A percentile compares a stretch with the other conserved stretches of the same genome.
Conservation (phyloP, 2,329 filamentous ascomycete species). For the Phialophora macrospora region DNA sequence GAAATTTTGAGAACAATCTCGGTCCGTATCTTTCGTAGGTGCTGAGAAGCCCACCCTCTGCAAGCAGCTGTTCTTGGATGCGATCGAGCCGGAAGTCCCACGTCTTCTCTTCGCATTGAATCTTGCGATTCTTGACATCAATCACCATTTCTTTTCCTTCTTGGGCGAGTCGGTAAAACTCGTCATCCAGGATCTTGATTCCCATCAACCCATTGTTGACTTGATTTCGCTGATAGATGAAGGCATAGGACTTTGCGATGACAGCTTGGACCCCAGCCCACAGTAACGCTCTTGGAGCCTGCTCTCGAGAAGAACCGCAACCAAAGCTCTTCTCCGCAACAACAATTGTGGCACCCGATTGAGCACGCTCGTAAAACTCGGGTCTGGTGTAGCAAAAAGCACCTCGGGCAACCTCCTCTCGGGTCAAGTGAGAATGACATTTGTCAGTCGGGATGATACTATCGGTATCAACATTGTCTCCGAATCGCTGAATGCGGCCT, state of each 20-base stretch:
- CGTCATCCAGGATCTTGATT: conserved; percentile 18
- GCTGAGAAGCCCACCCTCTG: conserved; percentile 20
- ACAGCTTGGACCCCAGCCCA: conserved; percentile 20
- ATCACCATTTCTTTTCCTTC: conserved; percentile 17
- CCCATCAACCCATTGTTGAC: conserved; percentile 20
- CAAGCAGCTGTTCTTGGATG: conserved; percentile 24
- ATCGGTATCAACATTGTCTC: conserved; percentile 26
- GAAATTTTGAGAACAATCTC: conserved; percentile 17
- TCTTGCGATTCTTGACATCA: conserved; percentile 19
- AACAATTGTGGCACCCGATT: conserved; percentile 18
- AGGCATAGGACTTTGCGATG: conserved; percentile 22
- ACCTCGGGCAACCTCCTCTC: conserved; percentile 24
- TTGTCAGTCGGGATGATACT: conserved; percentile 29
- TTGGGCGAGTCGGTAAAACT: conserved; percentile 18
- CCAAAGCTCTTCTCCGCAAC: conserved; percentile 26
- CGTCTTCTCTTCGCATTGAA: conserved; percentile 11
- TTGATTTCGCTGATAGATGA: conserved; percentile 24
- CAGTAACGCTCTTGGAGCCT: conserved; percentile 19
- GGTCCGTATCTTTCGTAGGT: conserved; percentile 26
- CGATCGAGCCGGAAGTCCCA: conserved; percentile 20
- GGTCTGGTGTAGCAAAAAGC: conserved; percentile 25
- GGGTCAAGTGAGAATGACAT: conserved; percentile 23
- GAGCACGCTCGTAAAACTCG: conserved; percentile 21
- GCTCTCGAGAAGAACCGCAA: conserved; percentile 23
- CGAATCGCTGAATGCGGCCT: conserved; percentile 21